Evolutionary conservation across 257 asterid genomes (phyloP), one percentile per base, ranked within the genome.

Genomic region (Primulina tabacum): DNA sequence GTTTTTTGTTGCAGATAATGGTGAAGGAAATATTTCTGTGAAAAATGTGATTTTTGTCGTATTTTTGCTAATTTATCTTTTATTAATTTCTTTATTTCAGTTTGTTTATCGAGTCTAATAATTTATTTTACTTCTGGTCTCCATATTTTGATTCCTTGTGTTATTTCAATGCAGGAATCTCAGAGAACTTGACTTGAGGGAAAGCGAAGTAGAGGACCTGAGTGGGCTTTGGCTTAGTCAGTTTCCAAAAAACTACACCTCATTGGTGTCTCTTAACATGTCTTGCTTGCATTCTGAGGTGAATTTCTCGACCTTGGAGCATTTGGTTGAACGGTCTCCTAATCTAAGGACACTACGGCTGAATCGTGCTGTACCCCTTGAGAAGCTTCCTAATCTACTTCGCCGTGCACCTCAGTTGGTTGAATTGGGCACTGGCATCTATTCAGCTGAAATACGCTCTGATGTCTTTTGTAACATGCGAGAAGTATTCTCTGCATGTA

Each of bases 201-300:
- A 89, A 74, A 80, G 93, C 69, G 93, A 86, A 35, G 96, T 83
- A 70, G 91, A 83, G 71, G 93, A 87, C 40, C 53, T 80, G 21
- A 86, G 90, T 64, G 93, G 89, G 71, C 88, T 83, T 56, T 89
- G 96, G 96, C 80, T 87, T 18, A 84, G 87, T 82, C 86, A 82
- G 79, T 89, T 89, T 62, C 91, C 96, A 0, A 88, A 80, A 61
- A 77, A 34, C 78, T 86, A 59, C 72, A 89, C 89, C 8, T 85
- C 89, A 16, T 78, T 89, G 28, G 91, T 80, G 4, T 85, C 93
- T 7, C 92, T 89, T 33, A 87, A 86, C 85, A 81, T 89, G 60
- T 82, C 89, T 65, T 86, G 93, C 79, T 73, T 85, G 43, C 80
- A 63, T 60, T 78, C 89, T 1, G 96, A 86, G 77, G 83, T 85